Conservation (phyloP, 495 filamentous ascomycete species). For the Penicillium waksmanii region DNA sequence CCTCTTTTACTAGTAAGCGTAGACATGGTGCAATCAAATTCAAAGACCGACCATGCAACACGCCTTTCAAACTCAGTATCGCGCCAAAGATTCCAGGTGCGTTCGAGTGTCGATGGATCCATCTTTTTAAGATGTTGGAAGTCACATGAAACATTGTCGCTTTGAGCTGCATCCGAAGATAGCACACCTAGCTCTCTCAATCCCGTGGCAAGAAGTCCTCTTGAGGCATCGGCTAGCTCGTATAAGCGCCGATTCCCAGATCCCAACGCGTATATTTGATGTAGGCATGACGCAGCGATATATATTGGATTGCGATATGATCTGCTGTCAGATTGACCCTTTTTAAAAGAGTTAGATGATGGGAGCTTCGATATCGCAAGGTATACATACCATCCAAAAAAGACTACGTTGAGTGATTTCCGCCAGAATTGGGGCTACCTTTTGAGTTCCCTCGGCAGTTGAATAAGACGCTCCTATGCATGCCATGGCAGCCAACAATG, state of each 20-base stretch:
- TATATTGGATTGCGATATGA: not conserved
- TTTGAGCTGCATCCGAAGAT: not conserved
- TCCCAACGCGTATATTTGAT: slow-evolving; percentile 1
- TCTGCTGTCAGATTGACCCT: slow-evolving; percentile 1
- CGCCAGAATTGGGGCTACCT: not conserved
- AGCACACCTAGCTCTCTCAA: not conserved
- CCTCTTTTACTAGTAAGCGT: not conserved
- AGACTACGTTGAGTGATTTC: slow-evolving; percentile 1
- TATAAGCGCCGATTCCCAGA: slow-evolving; percentile 2
- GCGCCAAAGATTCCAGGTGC: not conserved
- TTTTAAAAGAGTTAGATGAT: not conserved
- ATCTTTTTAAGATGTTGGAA: not conserved
- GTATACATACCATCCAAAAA: slow-evolving; percentile 1
- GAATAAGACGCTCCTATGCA: slow-evolving; percentile 1
- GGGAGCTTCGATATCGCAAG: not conserved
- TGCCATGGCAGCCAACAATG: not conserved
- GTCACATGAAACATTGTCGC: not conserved
- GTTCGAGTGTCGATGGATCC: not conserved
- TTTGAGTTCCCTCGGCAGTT: not conserved
- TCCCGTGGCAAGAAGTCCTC: not conserved
- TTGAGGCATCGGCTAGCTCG: not conserved
- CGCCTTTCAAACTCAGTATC: not conserved
- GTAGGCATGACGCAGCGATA: not conserved
- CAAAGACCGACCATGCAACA: not conserved
- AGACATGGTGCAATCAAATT: not conserved